Percentiles rank a stretch among this genome's conserved stretches.
Evolutionary conservation across 2,329 filamentous ascomycete species (phyloP).

Genomic region (Scytalidium lignicola): DNA sequence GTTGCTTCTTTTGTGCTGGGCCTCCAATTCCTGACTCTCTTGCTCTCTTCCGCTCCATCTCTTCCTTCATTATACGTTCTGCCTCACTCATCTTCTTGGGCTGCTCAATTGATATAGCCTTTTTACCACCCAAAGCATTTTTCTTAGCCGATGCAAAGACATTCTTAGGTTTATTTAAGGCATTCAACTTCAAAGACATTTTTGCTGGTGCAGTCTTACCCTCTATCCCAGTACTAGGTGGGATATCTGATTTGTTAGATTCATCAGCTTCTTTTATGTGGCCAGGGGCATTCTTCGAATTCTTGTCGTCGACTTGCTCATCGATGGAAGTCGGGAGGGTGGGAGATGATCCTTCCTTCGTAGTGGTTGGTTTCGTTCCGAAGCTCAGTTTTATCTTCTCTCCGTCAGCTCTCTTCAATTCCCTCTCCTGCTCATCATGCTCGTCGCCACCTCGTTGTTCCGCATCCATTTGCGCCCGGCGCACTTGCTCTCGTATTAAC

Average conservation of each 20-base stretch:
- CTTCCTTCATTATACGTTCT: slow-evolving; percentile 84
- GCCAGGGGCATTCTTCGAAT: neutral
- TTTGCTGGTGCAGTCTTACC: slow-evolving; percentile 25
- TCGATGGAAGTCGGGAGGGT: neutral
- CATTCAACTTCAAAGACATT: slow-evolving; percentile 61
- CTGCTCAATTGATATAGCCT: slow-evolving; percentile 49
- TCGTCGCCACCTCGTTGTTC: slow-evolving; percentile 39
- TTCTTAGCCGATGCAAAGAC: slow-evolving; percentile 66
- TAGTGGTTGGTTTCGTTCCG: slow-evolving; percentile 33
- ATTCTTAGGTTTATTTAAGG: slow-evolving; percentile 67
- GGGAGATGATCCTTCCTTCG: slow-evolving; percentile 12
- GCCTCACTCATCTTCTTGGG: slow-evolving; percentile 84
- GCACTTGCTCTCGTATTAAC: slow-evolving; percentile 79
- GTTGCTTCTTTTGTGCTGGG: slow-evolving; percentile 51
- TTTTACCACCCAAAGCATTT: slow-evolving; percentile 66
- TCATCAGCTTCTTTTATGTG: slow-evolving; percentile 3
- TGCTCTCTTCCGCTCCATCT: slow-evolving; percentile 65
- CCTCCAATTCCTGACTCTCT: slow-evolving; percentile 41
- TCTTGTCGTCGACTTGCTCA: neutral
- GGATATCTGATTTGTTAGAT: slow-evolving; percentile 7
- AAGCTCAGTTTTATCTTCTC: slow-evolving; percentile 72
- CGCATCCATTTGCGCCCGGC: slow-evolving; percentile 61
- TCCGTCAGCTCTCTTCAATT: slow-evolving; percentile 59
- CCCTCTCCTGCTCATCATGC: slow-evolving; percentile 37
- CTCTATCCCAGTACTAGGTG: slow-evolving; percentile 1